Percentiles rank a stretch among this genome's conserved stretches.
Conservation (phyloP, 108 stramenopile genomes). For the Chaetoceros muelleri region DNA sequence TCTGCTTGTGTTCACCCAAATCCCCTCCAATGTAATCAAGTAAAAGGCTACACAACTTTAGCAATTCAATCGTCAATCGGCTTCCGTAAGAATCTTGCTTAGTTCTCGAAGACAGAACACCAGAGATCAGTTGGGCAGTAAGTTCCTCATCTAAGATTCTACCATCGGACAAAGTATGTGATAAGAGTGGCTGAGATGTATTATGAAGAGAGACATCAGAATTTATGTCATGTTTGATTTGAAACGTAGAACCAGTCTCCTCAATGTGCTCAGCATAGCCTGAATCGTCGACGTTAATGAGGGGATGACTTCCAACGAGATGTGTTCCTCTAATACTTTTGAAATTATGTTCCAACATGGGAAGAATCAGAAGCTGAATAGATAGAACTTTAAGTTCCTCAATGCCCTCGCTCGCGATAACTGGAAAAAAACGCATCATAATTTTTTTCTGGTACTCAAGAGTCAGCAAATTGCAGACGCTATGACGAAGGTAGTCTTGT, state of each 20-base stretch:
- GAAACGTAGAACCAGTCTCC: not conserved
- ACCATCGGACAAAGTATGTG: too few species aligned
- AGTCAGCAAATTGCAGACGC: constrained; percentile 28
- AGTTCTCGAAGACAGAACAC: constrained; percentile 28
- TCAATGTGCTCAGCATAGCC: not conserved
- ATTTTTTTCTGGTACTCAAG: constrained; percentile 36
- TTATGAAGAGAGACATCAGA: too few species aligned
- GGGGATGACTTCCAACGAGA: too few species aligned
- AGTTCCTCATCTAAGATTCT: not conserved
- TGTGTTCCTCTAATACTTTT: too few species aligned
- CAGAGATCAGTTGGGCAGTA: constrained; percentile 13
- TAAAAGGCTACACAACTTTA: constrained; percentile 69
- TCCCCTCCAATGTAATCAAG: constrained; percentile 56
- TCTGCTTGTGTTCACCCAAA: constrained; percentile 46
- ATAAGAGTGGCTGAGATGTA: too few species aligned
- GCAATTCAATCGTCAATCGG: constrained; percentile 75
- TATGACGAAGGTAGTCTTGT: constrained; percentile 26
- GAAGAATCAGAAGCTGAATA: constrained; percentile 57
- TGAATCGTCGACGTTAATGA: not conserved
- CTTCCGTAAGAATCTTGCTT: constrained; percentile 26
- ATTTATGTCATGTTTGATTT: not conserved
- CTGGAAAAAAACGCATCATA: constrained; percentile 55
- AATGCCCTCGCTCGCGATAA: constrained; percentile 57
- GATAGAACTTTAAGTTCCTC: constrained; percentile 73
- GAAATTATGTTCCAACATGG: constrained; percentile 30